Conservation (phyloP, 1,139 yeast genomes). For the Pneumocystis jirovecii region DNA sequence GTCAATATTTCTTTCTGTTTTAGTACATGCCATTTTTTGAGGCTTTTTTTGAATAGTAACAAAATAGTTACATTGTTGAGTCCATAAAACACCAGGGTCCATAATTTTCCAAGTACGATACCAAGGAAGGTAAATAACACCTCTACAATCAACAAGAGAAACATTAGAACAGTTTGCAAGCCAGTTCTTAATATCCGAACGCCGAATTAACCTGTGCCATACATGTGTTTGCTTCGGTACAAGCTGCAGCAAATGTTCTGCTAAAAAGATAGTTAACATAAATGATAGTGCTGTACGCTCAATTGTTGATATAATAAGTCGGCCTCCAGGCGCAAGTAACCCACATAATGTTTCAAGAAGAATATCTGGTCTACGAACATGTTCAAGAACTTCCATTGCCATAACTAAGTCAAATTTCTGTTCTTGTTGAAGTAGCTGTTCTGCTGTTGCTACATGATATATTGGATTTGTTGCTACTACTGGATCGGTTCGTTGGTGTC, state of each 20-base stretch:
- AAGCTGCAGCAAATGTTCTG: constrained; percentile 59
- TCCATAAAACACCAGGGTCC: constrained; percentile 4
- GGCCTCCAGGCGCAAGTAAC: constrained; percentile 64
- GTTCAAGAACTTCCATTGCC: constrained; percentile 89
- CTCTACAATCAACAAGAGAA: constrained; percentile 14
- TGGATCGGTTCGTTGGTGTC: constrained; percentile 58
- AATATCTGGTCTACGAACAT: constrained; percentile 69
- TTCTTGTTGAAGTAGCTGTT: constrained; percentile 14
- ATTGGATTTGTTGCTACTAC: constrained; percentile 35
- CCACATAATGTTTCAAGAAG: constrained; percentile 53
- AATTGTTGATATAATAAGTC: constrained; percentile 77
- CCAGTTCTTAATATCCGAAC: constrained; percentile 57
- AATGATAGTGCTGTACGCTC: constrained; percentile 81
- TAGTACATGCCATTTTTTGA: neutral
- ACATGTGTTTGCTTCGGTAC: constrained; percentile 93
- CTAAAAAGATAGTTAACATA: constrained; percentile 86
- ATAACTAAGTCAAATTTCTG: constrained; percentile 59
- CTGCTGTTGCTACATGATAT: constrained; percentile 42
- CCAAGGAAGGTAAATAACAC: constrained; percentile 10
- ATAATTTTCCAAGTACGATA: constrained; percentile 7
- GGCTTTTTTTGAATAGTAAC: neutral
- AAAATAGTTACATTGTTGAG: constrained; percentile 9
- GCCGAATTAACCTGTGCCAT: constrained; percentile 69
- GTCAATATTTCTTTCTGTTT: neutral
- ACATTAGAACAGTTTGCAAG: constrained; percentile 31